Base-by-base conservation (phyloP, 176 grass and related monocot species). In the Bonia amplexicaulis region DNA sequence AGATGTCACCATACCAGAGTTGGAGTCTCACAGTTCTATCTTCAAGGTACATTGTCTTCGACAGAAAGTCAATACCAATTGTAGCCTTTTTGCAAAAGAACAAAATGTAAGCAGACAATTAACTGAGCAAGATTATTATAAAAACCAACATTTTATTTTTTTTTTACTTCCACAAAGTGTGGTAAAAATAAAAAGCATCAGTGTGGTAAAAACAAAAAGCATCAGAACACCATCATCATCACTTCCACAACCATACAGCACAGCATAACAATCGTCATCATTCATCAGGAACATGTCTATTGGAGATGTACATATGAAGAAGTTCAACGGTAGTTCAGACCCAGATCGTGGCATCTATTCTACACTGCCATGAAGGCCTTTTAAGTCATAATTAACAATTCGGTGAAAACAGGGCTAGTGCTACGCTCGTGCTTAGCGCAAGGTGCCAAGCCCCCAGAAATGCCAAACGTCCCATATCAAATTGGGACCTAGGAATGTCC, bases 31-130 rank as follows among this genome's bases (percentile, higher is more conserved):
- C 94, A 77, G 94, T 97, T 78, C 94, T 93, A 62, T 97, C 94
- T 85, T 97, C 94, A 91, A 97, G 86, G 79, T 97, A 97, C 94
- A 97, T 97, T 76, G 94, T 97, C 82, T 97, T 97, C 1, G 94
- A 97, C 76, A 97, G 89, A 57, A 97, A 97, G 74, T 97, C 94
- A 90, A 97, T 97, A 87, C 94, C 94, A 17, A 97, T 97, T 48
- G 94, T 97, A 90, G 94, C 94, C 94, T 97, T 82, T 86, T 84
- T 57, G 71, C 39, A 39, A 82, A 81, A 35, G 81, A 55, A 87
- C 66, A 86, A 55, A 66, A 76, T 4, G 33, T 71, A 66, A 83
- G 52, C 52, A 60, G 46, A 39, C 20, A 25, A 49, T 19, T 9
- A 47, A 40, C 39, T 29, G 76, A 66, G 3, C 19, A 61, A 59